phyloP scores from a whole-genome alignment of 169 alveolate species.

The Besnoitia besnoiti region DNA sequence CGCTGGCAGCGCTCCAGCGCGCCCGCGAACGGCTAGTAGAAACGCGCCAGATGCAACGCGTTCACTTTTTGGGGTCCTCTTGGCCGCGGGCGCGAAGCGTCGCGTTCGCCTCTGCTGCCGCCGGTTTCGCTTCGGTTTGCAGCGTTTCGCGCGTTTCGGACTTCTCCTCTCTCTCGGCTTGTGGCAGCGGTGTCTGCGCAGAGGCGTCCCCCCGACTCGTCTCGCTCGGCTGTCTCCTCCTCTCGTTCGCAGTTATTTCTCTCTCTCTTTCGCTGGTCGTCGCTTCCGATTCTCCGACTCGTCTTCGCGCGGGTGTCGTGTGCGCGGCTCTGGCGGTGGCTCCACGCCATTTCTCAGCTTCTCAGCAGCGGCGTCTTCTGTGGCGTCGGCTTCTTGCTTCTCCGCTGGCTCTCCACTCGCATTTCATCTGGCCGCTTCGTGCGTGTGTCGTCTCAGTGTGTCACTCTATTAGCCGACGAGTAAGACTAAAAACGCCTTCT shows the following conservation, averaged over 20 bases:
- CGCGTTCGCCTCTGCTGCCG: background rate
- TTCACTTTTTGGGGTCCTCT: background rate
- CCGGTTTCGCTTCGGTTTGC: background rate
- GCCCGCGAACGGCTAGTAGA: background rate
- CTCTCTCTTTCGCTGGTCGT: background rate
- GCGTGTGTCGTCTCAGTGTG: too few relatives aligned
- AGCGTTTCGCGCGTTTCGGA: background rate
- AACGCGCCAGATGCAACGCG: background rate
- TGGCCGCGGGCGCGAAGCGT: too few relatives aligned
- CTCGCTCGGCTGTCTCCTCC: background rate
- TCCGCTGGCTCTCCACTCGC: background rate
- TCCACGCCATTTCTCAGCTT: background rate
- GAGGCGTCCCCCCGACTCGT: background rate
- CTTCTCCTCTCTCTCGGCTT: background rate
- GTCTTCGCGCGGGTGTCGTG: background rate
- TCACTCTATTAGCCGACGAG: too few relatives aligned
- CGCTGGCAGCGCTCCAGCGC: background rate
- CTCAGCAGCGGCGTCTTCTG: background rate
- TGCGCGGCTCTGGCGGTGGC: background rate
- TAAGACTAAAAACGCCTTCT: too few relatives aligned
- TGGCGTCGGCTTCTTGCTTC: background rate
- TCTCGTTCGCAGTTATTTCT: background rate
- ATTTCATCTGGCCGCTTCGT: background rate
- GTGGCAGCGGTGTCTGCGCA: background rate
- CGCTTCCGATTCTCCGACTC: background rate